Evolutionary conservation across 1,284 basidiomycete genomes (phyloP), one percentile per base, ranked within the genome.

Genomic region (Cryptococcus depauperatus): DNA sequence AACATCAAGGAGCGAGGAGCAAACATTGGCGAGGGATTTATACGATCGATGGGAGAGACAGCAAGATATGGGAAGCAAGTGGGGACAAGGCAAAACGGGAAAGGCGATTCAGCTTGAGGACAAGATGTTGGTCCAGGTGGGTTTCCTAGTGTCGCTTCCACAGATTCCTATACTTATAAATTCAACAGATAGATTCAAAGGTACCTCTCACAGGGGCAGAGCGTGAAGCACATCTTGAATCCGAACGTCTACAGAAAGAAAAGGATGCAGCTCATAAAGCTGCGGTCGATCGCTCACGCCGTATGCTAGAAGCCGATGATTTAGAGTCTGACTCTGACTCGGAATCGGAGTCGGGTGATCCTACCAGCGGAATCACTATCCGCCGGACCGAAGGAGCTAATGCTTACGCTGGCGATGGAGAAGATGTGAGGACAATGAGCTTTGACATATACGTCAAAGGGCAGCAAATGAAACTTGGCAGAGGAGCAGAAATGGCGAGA

Each of bases 361-460:
- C 9, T 16, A 6, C 21, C 23, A 83, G 84, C 14, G 79, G 79
- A 47, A 74, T 77, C 35, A 75, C 77, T 3, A 73, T 83, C 8
- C 48, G 66, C 45, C 16, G 68, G 18, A 43, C 55, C 4, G 60
- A 61, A 39, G 58, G 41, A 16, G 61, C 55, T 26, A 60, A 65
- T 41, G 58, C 59, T 1, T 61, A 58, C 38, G 64, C 58, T 3
- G 59, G 60, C 18, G 57, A 58, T 66, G 73, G 71, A 37, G 69
- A 66, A 57, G 55, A 64, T 35, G 46, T 62, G 40, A 48, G 62
- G 47, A 56, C 63, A 42, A 75, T 92, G 49, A 90, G 86, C 2
- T 97, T 85, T 60, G 93, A 98, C 68, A 95, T 98, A 57, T 98
- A 90, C 69, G 76, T 98, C 52, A 95, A 93, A 66, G 95, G 92